A percentile compares a stretch with the other conserved stretches of the same genome.
phyloP scores from a whole-genome alignment of 1,284 basidiomycete genomes.

The Leccinum pachyderme region DNA sequence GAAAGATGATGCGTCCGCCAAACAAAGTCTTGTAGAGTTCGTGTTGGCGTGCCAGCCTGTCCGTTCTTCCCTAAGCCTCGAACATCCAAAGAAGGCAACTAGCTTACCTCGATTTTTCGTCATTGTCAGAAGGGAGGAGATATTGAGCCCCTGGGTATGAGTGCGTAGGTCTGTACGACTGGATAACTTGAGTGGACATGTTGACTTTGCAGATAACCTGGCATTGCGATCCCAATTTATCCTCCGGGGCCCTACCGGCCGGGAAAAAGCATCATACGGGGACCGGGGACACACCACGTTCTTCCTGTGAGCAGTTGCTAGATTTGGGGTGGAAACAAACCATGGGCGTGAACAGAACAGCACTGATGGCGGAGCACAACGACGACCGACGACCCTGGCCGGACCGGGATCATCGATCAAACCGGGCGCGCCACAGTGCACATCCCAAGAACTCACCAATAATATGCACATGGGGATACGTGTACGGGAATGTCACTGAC shows the following conservation, averaged over 20 bases:
- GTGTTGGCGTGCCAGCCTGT: constrained; percentile 18
- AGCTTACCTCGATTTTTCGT: constrained; percentile 16
- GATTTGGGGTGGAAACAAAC: not conserved
- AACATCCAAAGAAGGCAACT: not conserved
- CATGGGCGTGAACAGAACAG: not conserved
- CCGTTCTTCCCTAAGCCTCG: not conserved
- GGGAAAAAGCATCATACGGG: too few relatives aligned
- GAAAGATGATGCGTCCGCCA: constrained; percentile 14
- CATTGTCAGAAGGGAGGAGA: constrained; percentile 24
- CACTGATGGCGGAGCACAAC: not conserved
- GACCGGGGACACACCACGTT: not conserved
- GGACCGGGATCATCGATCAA: too few relatives aligned
- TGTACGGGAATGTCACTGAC: not conserved
- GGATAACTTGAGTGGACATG: constrained; percentile 1
- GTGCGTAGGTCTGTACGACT: constrained; percentile 9
- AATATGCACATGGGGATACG: too few relatives aligned
- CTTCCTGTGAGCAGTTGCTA: not conserved
- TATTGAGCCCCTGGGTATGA: constrained; percentile 20
- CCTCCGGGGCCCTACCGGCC: not conserved
- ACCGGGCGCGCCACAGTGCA: too few relatives aligned
- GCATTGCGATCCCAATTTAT: not conserved
- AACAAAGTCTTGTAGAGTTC: constrained; percentile 14
- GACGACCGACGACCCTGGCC: not conserved
- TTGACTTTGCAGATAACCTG: not conserved
- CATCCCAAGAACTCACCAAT: too few relatives aligned